Percentiles rank a stretch among this genome's conserved stretches.
Conservation (phyloP, 2,329 filamentous ascomycete species). For the Xylaria sp. region DNA sequence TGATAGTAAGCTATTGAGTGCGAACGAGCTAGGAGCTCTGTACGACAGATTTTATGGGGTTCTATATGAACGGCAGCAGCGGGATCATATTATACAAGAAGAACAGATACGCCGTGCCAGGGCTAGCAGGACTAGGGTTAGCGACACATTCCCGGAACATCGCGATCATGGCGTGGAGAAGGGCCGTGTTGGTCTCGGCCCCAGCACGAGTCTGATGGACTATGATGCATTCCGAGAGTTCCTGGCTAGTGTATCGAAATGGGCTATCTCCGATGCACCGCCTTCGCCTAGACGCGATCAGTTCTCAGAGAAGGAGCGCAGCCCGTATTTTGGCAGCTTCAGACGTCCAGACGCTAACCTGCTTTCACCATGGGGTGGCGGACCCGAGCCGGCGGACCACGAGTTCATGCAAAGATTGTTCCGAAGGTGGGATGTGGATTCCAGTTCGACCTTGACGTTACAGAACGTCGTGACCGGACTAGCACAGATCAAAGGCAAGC, state of each 20-base stretch:
- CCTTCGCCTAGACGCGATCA: conserved; percentile 55
- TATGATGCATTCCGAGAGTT: conserved; percentile 97
- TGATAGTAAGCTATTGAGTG: conserved; percentile 87
- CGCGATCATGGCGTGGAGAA: conserved; percentile 68
- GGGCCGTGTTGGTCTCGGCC: conserved; percentile 83
- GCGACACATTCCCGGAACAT: conserved; percentile 40
- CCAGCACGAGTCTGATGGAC: conserved; percentile 92
- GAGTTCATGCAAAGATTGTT: conserved; percentile 92
- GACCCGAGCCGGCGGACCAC: conserved; percentile 79
- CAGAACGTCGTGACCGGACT: conserved; percentile 92
- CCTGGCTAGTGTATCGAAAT: conserved; percentile 83
- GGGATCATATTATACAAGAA: conserved; percentile 75
- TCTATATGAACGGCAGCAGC: conserved; percentile 87
- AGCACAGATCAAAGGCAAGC: conserved; percentile 87
- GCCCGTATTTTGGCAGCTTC: conserved; percentile 63
- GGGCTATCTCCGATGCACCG: conserved; percentile 89
- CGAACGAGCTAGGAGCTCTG: conserved; percentile 83
- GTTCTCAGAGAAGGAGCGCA: conserved; percentile 55
- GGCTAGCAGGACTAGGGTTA: conserved; percentile 58
- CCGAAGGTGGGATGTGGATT: conserved; percentile 82
- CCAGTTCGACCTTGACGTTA: conserved; percentile 75
- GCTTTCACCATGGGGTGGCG: conserved; percentile 57
- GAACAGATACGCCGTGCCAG: conserved; percentile 70
- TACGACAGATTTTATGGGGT: conserved; percentile 95
- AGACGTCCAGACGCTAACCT: conserved; percentile 46